Evolutionary conservation across 176 grass and related monocot species (phyloP).

Genomic region (Pharus latifolius): DNA sequence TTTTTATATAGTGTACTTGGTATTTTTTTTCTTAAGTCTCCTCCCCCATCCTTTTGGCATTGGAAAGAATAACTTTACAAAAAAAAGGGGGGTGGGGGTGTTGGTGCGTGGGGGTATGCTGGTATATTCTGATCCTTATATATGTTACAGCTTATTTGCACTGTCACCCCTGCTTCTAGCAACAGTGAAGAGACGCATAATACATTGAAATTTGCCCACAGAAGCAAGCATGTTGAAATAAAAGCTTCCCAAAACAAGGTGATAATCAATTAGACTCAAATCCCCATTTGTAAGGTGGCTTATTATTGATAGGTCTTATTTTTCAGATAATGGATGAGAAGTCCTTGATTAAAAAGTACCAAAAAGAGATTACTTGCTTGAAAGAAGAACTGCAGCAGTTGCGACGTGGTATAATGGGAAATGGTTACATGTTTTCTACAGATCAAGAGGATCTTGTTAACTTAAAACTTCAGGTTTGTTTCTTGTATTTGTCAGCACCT

Average conservation of each 20-base stretch:
- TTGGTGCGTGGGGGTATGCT: no score
- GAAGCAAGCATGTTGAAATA: conserved; percentile 88
- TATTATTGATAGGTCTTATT: conserved; percentile 8
- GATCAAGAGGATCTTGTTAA: conserved; percentile 94
- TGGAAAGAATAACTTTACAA: no score
- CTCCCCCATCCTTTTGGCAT: no score
- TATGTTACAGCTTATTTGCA: conserved; percentile 86
- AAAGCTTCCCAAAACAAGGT: conserved; percentile 99
- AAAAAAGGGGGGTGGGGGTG: no score
- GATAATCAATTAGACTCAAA: not conserved
- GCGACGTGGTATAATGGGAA: conserved; percentile 81
- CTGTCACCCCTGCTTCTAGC: conserved; percentile 90
- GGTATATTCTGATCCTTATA: conserved; percentile 8
- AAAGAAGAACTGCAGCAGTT: conserved; percentile 97
- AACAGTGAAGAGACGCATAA: conserved; percentile 98
- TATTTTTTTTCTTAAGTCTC: conserved; percentile 6
- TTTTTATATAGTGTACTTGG: conserved; percentile 6
- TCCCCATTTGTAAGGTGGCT: not conserved
- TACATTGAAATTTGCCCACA: conserved; percentile 96
- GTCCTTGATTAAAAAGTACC: conserved; percentile 99
- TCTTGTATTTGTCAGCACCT: conserved; percentile 9
- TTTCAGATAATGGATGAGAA: conserved; percentile 98
- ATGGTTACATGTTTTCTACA: conserved; percentile 39
- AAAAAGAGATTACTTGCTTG: conserved; percentile 84
- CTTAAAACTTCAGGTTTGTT: conserved; percentile 88